phyloP scores from a whole-genome alignment of 2,329 filamentous ascomycete species.

The Capronia epimyces region DNA sequence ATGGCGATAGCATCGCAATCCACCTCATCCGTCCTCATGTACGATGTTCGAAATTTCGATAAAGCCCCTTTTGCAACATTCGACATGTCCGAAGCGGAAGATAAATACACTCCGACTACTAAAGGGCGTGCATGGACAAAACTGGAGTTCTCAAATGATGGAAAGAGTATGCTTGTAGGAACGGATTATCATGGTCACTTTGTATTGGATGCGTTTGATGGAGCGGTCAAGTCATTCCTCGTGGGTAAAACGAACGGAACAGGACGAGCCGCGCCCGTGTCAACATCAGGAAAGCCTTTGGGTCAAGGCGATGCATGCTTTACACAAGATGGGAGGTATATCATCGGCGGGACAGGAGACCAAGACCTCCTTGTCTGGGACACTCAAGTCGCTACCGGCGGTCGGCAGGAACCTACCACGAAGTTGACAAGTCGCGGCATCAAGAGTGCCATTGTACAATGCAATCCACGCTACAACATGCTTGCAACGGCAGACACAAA shows the following conservation, averaged over 20 bases:
- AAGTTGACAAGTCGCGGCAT: conserved; percentile 45
- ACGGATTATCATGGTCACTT: conserved; percentile 84
- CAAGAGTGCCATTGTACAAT: conserved; percentile 68
- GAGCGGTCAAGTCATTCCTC: conserved; percentile 69
- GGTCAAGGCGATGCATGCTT: conserved; percentile 76
- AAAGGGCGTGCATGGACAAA: conserved; percentile 66
- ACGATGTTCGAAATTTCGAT: conserved; percentile 90
- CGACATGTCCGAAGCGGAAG: conserved; percentile 60
- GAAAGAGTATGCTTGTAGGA: conserved; percentile 75
- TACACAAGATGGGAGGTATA: conserved; percentile 79
- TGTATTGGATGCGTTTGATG: conserved; percentile 87
- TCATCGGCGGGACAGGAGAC: conserved; percentile 69
- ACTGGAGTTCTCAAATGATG: conserved; percentile 93
- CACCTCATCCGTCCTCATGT: conserved; percentile 75
- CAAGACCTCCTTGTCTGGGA: conserved; percentile 84
- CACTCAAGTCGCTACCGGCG: conserved; percentile 52
- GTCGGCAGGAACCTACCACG: conserved; percentile 48
- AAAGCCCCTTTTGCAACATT: conserved; percentile 84
- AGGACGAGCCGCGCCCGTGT: conserved; percentile 46
- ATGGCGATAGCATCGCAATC: conserved; percentile 83
- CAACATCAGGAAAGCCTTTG: conserved; percentile 50
- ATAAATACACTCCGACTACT: conserved; percentile 48
- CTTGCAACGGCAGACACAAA: conserved; percentile 86
- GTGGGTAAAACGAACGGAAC: conserved; percentile 44
- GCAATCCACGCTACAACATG: conserved; percentile 88